phyloP scores from a whole-genome alignment of 2,329 filamentous ascomycete genomes.

The Trichoderma citrinoviride region DNA sequence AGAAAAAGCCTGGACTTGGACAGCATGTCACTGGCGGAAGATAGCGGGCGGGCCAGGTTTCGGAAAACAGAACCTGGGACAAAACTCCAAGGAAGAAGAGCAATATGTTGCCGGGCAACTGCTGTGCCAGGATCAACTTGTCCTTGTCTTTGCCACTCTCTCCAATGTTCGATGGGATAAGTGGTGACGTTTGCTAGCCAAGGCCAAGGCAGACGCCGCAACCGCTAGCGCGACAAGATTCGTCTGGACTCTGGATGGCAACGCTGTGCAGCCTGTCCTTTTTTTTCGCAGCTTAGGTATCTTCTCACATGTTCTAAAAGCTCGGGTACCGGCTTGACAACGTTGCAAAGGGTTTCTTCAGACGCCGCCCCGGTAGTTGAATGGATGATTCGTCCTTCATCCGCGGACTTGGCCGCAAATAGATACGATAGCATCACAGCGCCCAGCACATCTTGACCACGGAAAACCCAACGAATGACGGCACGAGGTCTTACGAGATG shows the following conservation, averaged over 20 bases:
- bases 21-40: conserved; percentile 11
- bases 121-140: too few species aligned
- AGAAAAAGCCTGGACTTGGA: background rate
- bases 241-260: too few species aligned
- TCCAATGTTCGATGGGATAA: too few species aligned
- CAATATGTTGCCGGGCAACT: conserved; percentile 3
- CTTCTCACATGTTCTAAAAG: background rate
- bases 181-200: background rate
- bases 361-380: background rate
- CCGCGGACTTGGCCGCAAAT: background rate
- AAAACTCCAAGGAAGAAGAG: background rate
- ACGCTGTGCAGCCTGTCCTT: too few species aligned
- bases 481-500: background rate
- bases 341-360: background rate
- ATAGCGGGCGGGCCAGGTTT: background rate
- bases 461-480: background rate
- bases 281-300: background rate
- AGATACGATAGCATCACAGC: background rate
- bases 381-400: background rate
- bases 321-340: background rate
- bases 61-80: too few species aligned
- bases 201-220: background rate
- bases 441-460: background rate
- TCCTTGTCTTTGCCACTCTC: background rate
- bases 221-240: background rate